Evolutionary conservation across 768 basidiomycete genomes (phyloP).

Genomic region (Pleurotus ostreatus): DNA sequence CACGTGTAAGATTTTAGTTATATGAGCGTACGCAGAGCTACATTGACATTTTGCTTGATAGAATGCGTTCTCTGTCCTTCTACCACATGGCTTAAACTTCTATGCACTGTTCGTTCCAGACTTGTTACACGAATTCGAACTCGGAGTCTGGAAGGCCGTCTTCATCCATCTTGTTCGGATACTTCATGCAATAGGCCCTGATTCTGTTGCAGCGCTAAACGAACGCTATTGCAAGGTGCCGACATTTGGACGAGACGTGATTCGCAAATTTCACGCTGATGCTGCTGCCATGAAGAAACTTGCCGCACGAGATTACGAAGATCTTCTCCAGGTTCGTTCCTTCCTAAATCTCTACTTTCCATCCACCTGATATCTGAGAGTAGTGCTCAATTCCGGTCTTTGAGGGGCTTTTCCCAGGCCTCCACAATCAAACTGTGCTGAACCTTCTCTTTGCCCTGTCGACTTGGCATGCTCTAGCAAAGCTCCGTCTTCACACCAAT

Average conservation of each 20-base stretch:
- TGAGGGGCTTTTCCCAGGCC: conserved; percentile 27
- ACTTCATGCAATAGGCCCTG: conserved; percentile 10
- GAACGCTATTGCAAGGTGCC: conserved; percentile 15
- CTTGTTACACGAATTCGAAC: conserved; percentile 24
- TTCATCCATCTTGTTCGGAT: conserved; percentile 23
- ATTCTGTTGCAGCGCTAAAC: conserved; percentile 13
- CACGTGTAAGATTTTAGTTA: too few species aligned
- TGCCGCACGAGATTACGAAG: conserved; percentile 24
- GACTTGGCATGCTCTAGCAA: conserved; percentile 35
- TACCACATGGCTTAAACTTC: conserved; percentile 14
- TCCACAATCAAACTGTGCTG: conserved; percentile 22
- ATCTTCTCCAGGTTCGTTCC: conserved; percentile 22
- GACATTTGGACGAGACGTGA: conserved; percentile 16
- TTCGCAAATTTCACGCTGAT: conserved; percentile 19
- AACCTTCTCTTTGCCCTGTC: conserved; percentile 29
- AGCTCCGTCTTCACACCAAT: conserved; percentile 35
- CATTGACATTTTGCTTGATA: background rate
- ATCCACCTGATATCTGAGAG: too few species aligned
- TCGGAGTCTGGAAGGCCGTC: conserved; percentile 22
- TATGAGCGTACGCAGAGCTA: too few species aligned
- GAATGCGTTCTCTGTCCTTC: conserved; percentile 21
- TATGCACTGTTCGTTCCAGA: conserved; percentile 18
- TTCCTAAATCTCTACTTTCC: too few species aligned
- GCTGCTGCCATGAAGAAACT: conserved; percentile 18
- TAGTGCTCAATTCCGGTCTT: conserved; percentile 33